Base-by-base conservation (phyloP, 768 basidiomycete genomes). In the Russula emetica region DNA sequence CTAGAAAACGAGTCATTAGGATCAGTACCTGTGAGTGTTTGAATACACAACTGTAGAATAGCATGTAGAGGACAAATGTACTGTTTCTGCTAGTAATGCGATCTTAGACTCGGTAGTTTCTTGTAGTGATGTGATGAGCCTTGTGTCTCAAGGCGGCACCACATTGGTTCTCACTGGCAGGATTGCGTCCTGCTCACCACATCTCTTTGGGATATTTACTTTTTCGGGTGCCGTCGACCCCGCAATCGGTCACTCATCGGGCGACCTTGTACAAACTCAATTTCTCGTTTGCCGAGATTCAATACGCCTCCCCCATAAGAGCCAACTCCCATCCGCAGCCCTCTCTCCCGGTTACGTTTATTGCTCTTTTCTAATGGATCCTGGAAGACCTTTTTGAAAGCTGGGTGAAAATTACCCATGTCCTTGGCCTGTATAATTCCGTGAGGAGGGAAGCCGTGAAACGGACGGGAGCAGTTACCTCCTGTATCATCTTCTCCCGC, bases 391-490 rank as follows among this genome's bases (percentile, higher is more conserved):
- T 81, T 84, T 73, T 92, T 94, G 60, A 93, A 76, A 5, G 80
- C 78, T 44, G 88, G 90, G 69, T 94, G 90, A 71, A 92, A 94
- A 72, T 92, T 93, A 20, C 92, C 92, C 65, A 90, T 66, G 66
- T 88, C 82, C 75, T 92, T 94, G 6, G 90, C 90, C 92, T 94
- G 68, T 32, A 44, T 51, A 53, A 9, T 38, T 55, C 22, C 5
- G 32, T 26, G 16, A 66, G 47, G 22, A 34, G 60, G 36, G 66
- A 2, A 55, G 47, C 58, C 20, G 5, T 22, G 45, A 32, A n/a
- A 62, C 10, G 32, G 18, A 47, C 60, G 38, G n/a, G 22, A 55
- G 36, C 4, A 69, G 72, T 49, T 49, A 91, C 92, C 84, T 92
- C 87, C 71, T 89, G 85, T 9, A 92, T 74, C 45, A 81, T 71